Evolutionary conservation across 495 filamentous ascomycete species (phyloP).

Genomic region (Penicillium atrosanguineum): DNA sequence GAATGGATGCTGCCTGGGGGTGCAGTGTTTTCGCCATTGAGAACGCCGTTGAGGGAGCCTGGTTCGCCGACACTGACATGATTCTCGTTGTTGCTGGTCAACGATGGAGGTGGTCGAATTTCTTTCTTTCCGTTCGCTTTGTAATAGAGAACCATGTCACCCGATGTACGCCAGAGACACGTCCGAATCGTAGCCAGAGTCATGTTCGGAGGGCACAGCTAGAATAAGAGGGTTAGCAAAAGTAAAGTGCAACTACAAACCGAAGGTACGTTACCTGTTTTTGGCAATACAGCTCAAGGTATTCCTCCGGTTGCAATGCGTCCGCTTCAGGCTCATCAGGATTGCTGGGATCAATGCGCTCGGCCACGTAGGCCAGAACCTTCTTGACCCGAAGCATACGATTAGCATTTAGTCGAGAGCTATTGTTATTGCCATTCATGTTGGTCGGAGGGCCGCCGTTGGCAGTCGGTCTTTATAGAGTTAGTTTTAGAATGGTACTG

Average conservation of each 20-base stretch:
- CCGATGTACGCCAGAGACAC: constrained; percentile 88
- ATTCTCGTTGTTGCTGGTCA: constrained; percentile 20
- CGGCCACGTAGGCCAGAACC: constrained; percentile 87
- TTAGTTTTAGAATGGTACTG: background rate
- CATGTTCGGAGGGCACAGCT: constrained; percentile 71
- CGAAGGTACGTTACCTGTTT: constrained; percentile 62
- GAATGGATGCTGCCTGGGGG: constrained; percentile 37
- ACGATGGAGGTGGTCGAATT: constrained; percentile 27
- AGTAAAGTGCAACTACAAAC: background rate
- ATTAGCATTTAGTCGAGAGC: constrained; percentile 90
- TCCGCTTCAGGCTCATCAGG: constrained; percentile 53
- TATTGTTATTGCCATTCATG: constrained; percentile 44
- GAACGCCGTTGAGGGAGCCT: constrained; percentile 9
- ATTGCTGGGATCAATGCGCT: constrained; percentile 72
- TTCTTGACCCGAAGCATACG: constrained; percentile 95
- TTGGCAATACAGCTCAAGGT: constrained; percentile 91
- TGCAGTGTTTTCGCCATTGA: constrained; percentile 26
- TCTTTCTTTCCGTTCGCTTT: constrained; percentile 79
- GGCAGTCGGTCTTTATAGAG: constrained; percentile 15
- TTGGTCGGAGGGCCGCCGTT: constrained; percentile 19
- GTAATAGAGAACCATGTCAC: constrained; percentile 87
- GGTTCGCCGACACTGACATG: constrained; percentile 7
- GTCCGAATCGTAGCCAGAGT: constrained; percentile 86
- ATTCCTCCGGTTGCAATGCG: constrained; percentile 79
- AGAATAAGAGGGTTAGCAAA: constrained; percentile 11